Conservation (phyloP, 352 stramenopile species). For the Phytopythium helicoides region DNA sequence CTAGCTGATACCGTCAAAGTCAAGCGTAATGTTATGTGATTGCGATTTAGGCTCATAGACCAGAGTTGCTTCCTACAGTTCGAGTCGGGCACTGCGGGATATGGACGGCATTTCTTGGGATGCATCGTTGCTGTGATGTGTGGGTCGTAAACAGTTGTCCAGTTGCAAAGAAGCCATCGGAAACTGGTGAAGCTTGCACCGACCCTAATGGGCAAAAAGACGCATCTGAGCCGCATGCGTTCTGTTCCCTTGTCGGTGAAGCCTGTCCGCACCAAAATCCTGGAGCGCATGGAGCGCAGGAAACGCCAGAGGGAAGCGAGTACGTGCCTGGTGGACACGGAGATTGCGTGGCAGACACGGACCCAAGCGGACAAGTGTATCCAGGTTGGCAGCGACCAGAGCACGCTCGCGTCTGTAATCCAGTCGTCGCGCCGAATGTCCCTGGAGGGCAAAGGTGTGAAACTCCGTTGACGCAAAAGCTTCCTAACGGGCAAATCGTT, state of each 20-base stretch:
- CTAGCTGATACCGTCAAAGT: no score
- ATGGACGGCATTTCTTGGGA: constrained; percentile 36
- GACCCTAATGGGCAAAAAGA: constrained; percentile 60
- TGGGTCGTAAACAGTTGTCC: constrained; percentile 38
- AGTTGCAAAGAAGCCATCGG: constrained; percentile 35
- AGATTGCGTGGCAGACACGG: constrained; percentile 34
- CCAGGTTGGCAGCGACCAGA: constrained; percentile 58
- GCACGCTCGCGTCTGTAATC: constrained; percentile 36
- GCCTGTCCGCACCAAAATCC: constrained; percentile 54
- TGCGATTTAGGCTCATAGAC: constrained; percentile 5
- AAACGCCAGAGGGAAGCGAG: constrained; percentile 43
- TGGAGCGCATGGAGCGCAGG: constrained; percentile 46
- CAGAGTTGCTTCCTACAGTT: constrained; percentile 40
- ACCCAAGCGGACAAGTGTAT: constrained; percentile 46
- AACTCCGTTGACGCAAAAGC: constrained; percentile 55
- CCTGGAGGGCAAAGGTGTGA: constrained; percentile 47
- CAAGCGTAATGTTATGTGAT: no score
- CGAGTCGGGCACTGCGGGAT: constrained; percentile 54
- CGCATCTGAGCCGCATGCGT: constrained; percentile 41
- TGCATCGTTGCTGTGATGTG: constrained; percentile 36
- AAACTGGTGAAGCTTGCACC: constrained; percentile 20
- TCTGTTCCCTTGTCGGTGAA: constrained; percentile 44
- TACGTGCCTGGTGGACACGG: constrained; percentile 59
- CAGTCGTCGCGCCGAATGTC: constrained; percentile 46
- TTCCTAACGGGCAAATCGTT: constrained; percentile 49